A percentile compares a stretch with the other conserved stretches of the same genome.
Conservation (phyloP, 23 red algal genomes). For the Gracilaria caudata region DNA sequence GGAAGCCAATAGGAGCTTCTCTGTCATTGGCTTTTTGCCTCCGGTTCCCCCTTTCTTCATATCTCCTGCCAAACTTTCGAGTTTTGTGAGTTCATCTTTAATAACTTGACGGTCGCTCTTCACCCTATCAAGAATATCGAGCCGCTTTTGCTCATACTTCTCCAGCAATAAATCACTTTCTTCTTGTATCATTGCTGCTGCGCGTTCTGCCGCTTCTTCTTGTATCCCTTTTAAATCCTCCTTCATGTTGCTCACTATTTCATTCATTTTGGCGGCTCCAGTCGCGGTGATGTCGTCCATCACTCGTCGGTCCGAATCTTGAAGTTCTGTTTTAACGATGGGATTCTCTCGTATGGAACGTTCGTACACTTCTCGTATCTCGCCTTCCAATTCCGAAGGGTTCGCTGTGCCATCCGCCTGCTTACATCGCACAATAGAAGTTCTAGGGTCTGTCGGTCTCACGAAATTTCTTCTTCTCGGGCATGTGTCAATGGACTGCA, state of each 20-base stretch:
- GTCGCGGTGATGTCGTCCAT: conserved; percentile 1
- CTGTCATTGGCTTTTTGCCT: not conserved
- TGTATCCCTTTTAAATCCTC: conserved; percentile 3
- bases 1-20: conserved; percentile 11
- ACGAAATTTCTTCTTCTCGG: not conserved
- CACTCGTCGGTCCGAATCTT: conserved; percentile 1
- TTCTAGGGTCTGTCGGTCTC: not conserved
- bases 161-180: conserved; percentile 18
- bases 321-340: not conserved
- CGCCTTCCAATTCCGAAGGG: not conserved
- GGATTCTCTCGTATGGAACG: not conserved
- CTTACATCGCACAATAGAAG: not conserved
- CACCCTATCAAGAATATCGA: conserved; percentile 6
- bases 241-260: conserved; percentile 22
- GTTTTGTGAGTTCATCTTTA: conserved; percentile 13
- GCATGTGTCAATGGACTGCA: not conserved
- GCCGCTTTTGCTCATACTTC: conserved; percentile 21
- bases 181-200: conserved; percentile 17
- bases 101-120: conserved; percentile 14
- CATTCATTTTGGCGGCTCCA: conserved; percentile 14
- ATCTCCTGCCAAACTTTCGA: conserved; percentile 2
- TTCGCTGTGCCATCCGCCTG: not conserved
- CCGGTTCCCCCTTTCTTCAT: not conserved
- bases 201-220: not conserved
- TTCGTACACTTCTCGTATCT: conserved; percentile 11